Evolutionary conservation across 2,329 filamentous ascomycete species (phyloP), one percentile per base, ranked within the genome.

Genomic region (Ramularia endophylla): DNA sequence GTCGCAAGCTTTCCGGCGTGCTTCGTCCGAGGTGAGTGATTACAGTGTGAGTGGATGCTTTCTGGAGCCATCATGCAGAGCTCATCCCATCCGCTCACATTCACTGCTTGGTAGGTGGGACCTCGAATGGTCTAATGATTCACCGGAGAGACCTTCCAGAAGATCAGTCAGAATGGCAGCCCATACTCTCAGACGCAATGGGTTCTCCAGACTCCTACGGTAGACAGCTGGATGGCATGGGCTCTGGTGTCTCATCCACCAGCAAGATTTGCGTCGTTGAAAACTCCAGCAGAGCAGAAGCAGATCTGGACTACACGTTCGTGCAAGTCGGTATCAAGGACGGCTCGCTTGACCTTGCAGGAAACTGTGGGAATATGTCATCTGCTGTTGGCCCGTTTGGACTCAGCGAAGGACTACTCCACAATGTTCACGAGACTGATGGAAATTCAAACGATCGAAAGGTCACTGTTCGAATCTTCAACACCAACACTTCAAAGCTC

Each of bases 291-390:
- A 64, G 69, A 12, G 45, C 60, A 0, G 72, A 70, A 18, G 72
- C 72, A 0, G 75, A 85, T 48, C 69, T 86, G 9, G 78, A 85
- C 44, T 87, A 82, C 55, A 87, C 82, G 0, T 87, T 87, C 57
- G 75, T 82, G 1, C 78, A 81, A 28, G 67, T 87, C 5, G 82
- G 82, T 2, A 74, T 87, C 40, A 73, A 74, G 38, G 72, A 81
- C 51, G 66, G 67, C 4, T 63, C 67, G 22, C 70, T 87, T 2
- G 83, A 87, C 54, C 73, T 77, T 53, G 77, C 79, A 0, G 78
- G 81, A 17, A 87, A 86, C 53, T 87, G 83, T 57, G 83, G 83
- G n/a, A 87, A 87, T 58, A 83, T 87, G 80, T 77, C 71, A 5
- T 72, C 75, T 29, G 73, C 78, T 0, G 73, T 87, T 33, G 84